phyloP scores from a whole-genome alignment of 1,139 yeast genomes.

The Candida albicans region DNA sequence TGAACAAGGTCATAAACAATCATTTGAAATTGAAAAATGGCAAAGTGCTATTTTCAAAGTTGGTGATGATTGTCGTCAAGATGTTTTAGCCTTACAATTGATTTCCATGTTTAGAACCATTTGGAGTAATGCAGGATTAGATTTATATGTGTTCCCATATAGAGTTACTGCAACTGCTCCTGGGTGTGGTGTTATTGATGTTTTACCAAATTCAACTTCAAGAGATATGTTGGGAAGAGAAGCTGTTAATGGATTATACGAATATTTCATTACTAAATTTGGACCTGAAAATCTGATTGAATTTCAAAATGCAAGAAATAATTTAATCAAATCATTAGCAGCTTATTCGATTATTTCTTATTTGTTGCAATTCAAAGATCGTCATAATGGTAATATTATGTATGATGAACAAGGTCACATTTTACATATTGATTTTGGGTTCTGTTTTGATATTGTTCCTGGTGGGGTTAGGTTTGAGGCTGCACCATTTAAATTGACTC shows the following conservation, averaged over 20 bases:
- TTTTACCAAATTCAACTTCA: constrained; percentile 88
- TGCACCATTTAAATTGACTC: constrained; percentile 94
- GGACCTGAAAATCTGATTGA: constrained; percentile 91
- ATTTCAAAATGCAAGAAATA: constrained; percentile 87
- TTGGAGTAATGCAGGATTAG: constrained; percentile 86
- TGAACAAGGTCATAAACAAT: constrained; percentile 41
- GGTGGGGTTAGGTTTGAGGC: constrained; percentile 98
- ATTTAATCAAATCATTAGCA: constrained; percentile 90
- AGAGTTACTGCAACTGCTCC: constrained; percentile 98
- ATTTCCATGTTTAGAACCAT: constrained; percentile 89
- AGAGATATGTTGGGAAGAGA: constrained; percentile 99
- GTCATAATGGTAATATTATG: constrained; percentile 99
- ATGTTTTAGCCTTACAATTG: constrained; percentile 88
- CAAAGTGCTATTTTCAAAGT: constrained; percentile 98
- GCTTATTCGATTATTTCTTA: constrained; percentile 95
- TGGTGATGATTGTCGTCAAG: constrained; percentile 99
- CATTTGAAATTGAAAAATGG: constrained; percentile 59
- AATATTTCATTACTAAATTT: constrained; percentile 86
- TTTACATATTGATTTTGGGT: constrained; percentile 95
- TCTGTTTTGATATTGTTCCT: constrained; percentile 97
- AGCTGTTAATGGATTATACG: constrained; percentile 95
- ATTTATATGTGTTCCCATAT: constrained; percentile 87
- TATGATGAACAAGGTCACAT: constrained; percentile 95
- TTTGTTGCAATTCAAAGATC: constrained; percentile 89
- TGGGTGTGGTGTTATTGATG: constrained; percentile 98